These are phyloP conservation scores for Trypanosoma boissoni DNA, from an alignment of 208 protist species.

Conservation along the genomic window DNA sequence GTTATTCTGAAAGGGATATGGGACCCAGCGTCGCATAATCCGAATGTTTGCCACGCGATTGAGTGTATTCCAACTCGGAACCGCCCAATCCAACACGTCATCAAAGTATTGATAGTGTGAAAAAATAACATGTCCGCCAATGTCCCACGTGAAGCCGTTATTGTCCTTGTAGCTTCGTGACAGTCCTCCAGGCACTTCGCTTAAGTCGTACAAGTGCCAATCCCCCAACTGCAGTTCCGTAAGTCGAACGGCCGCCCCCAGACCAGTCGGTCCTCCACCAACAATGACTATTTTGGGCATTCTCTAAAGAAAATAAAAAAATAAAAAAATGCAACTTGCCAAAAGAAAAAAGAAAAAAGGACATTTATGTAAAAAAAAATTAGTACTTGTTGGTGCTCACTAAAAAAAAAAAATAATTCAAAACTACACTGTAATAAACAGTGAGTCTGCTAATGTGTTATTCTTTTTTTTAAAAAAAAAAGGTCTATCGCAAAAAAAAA, in stretches of 20 bases:
- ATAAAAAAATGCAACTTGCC: too few relatives aligned
- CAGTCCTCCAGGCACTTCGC: slow-evolving; percentile 43
- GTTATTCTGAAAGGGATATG: slow-evolving; percentile 81
- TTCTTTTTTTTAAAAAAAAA: background rate
- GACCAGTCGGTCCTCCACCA: slow-evolving; percentile 59
- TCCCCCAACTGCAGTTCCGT: slow-evolving; percentile 41
- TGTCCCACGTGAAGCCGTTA: slow-evolving; percentile 72
- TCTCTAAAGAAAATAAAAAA: too few relatives aligned
- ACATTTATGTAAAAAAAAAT: too few relatives aligned
- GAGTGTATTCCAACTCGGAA: slow-evolving; percentile 46
- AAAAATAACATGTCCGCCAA: slow-evolving; percentile 82
- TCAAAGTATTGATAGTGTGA: slow-evolving; percentile 86
- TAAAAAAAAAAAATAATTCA: too few relatives aligned
- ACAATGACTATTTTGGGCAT: slow-evolving; percentile 50
- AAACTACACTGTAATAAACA: too few relatives aligned
- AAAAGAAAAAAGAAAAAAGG: too few relatives aligned
- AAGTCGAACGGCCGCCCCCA: slow-evolving; percentile 64
- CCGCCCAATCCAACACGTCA: slow-evolving; percentile 56
- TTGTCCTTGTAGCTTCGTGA: slow-evolving; percentile 49
- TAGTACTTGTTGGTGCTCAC: too few relatives aligned
- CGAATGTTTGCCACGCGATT: slow-evolving; percentile 62
- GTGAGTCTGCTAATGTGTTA: too few relatives aligned
- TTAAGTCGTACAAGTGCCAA: slow-evolving; percentile 57
- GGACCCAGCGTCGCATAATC: slow-evolving; percentile 49
- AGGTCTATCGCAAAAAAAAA: background rate